A percentile compares a stretch with the other conserved stretches of the same genome.
Evolutionary conservation across 495 filamentous ascomycete species (phyloP).

Genomic region (Lepraria neglecta): DNA sequence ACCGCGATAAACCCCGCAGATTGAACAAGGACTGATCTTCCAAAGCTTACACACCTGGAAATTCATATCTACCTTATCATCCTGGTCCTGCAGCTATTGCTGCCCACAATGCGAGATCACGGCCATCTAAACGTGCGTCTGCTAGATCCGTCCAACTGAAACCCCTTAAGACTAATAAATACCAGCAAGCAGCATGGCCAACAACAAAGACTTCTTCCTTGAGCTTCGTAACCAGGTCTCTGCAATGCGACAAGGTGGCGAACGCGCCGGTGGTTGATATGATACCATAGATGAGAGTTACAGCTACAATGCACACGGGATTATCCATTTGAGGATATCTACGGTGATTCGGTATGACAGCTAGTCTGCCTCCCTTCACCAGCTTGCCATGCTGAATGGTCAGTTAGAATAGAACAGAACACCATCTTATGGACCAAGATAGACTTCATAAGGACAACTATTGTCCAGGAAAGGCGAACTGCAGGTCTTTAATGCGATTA

Average conservation of each 20-base stretch:
- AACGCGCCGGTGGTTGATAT: slow-evolving; percentile 34
- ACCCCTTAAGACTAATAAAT: neutral
- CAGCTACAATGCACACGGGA: neutral
- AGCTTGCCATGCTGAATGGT: too few relatives aligned
- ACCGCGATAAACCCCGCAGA: neutral
- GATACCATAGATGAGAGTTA: neutral
- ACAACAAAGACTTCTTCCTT: slow-evolving; percentile 49
- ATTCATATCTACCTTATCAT: neutral
- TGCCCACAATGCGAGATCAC: slow-evolving; percentile 36
- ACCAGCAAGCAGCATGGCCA: slow-evolving; percentile 48
- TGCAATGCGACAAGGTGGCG: slow-evolving; percentile 37
- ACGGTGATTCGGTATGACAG: too few relatives aligned
- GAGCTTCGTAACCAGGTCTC: slow-evolving; percentile 49
- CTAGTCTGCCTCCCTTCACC: neutral
- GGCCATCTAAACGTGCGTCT: slow-evolving; percentile 47
- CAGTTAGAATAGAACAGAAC: neutral
- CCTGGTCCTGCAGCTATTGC: neutral
- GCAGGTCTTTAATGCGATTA: neutral
- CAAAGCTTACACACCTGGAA: slow-evolving; percentile 3
- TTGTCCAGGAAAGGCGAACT: slow-evolving; percentile 1
- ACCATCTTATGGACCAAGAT: neutral
- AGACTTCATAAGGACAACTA: neutral
- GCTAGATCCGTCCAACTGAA: neutral
- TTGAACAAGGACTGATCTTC: neutral
- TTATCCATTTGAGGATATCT: neutral